Evolutionary conservation across 2,329 filamentous ascomycete genomes (phyloP).

Genomic region (Neoscytalidium dimidiatum): DNA sequence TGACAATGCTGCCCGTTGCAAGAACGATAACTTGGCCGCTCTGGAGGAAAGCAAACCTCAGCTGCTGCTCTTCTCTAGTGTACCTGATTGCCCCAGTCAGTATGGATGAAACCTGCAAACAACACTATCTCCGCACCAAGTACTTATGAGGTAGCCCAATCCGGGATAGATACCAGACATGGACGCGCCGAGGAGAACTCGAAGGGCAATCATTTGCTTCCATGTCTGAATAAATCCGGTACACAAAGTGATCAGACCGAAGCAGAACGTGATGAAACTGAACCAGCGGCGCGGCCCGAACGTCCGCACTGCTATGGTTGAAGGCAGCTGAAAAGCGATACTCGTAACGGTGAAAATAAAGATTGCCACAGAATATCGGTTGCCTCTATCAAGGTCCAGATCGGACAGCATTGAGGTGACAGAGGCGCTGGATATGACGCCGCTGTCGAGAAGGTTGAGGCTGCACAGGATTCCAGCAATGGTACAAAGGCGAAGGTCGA

Average conservation of each 20-base stretch:
- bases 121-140: slow-evolving; percentile 44
- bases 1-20: slow-evolving; percentile 67
- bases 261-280: slow-evolving; percentile 58
- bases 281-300: slow-evolving; percentile 68
- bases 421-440: slow-evolving; percentile 68
- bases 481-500: slow-evolving; percentile 68
- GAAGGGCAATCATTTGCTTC: slow-evolving; percentile 68
- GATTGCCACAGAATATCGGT: slow-evolving; percentile 69
- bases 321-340: slow-evolving; percentile 69
- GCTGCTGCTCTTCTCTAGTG: slow-evolving; percentile 64
- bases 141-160: slow-evolving; percentile 57
- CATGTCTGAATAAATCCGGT: slow-evolving; percentile 69
- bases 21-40: slow-evolving; percentile 66
- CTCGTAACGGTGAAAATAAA: slow-evolving; percentile 72
- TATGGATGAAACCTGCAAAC: neutral
- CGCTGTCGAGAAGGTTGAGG: slow-evolving; percentile 69
- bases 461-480: slow-evolving; percentile 72
- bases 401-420: slow-evolving; percentile 69
- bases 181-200: slow-evolving; percentile 65
- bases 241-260: slow-evolving; percentile 67
- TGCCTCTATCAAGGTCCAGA: slow-evolving; percentile 61
- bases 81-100: slow-evolving; percentile 39
- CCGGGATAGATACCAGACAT: slow-evolving; percentile 52
- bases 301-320: slow-evolving; percentile 65
- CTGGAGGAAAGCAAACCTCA: slow-evolving; percentile 66